A percentile compares a stretch with the other conserved stretches of the same genome.
Conservation (phyloP, 228 moss, liverwort and hornwort species). For the Sphagnum magellanicum region DNA sequence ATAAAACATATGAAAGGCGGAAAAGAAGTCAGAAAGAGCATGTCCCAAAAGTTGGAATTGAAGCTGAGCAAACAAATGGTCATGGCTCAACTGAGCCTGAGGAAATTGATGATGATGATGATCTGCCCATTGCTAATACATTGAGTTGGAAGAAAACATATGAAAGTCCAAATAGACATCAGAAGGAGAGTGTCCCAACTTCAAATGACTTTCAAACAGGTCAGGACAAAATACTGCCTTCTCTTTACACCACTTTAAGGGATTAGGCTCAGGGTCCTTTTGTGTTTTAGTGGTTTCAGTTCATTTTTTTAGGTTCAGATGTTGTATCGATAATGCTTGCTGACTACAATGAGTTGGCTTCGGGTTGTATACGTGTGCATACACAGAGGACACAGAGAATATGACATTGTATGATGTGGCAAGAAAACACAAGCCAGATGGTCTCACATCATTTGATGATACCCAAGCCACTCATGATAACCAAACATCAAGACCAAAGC, state of each 20-base stretch:
- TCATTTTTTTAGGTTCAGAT: too few relatives aligned
- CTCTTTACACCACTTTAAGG: too few relatives aligned
- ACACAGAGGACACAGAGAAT: constrained; percentile 33
- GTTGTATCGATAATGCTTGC: too few relatives aligned
- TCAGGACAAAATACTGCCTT: too few relatives aligned
- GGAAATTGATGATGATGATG: not conserved
- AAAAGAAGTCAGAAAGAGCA: constrained; percentile 3
- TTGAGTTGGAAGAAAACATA: not conserved
- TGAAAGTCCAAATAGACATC: not conserved
- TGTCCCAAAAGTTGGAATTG: not conserved
- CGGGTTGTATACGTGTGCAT: constrained; percentile 8
- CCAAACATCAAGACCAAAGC: constrained; percentile 13
- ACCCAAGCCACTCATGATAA: constrained; percentile 18
- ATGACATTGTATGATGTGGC: not conserved
- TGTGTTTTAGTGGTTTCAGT: too few relatives aligned
- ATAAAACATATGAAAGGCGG: not conserved
- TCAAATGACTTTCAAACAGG: too few relatives aligned
- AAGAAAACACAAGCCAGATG: not conserved
- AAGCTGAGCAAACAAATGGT: not conserved
- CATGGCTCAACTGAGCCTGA: not conserved
- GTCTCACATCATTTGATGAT: constrained; percentile 32
- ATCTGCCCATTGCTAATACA: not conserved
- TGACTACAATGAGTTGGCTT: not conserved
- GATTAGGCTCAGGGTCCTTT: too few relatives aligned
- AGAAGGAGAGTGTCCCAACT: too few relatives aligned